These are phyloP conservation scores for Xerocomellus intermedius DNA, from an alignment of 768 basidiomycete genomes.

Conservation along the genomic window DNA sequence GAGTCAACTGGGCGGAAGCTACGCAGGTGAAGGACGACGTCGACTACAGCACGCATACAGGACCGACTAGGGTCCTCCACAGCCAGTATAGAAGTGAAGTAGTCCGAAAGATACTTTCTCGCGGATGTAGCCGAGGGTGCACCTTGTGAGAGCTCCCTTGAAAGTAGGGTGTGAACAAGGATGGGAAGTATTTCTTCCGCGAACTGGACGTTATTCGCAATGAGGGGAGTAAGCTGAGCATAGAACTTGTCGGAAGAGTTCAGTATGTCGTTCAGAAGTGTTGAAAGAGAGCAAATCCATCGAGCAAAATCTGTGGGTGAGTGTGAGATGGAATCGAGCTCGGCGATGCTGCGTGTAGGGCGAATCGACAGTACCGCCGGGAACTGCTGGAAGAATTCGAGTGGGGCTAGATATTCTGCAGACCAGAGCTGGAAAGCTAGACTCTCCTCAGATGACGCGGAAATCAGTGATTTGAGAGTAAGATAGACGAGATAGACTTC, in stretches of 20 bases:
- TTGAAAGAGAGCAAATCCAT: slow-evolving; percentile 65
- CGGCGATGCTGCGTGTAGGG: slow-evolving; percentile 37
- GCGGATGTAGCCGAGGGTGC: background rate
- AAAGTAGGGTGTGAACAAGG: slow-evolving; percentile 69
- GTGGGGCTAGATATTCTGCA: slow-evolving; percentile 41
- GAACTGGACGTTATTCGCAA: slow-evolving; percentile 54
- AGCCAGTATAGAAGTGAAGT: slow-evolving; percentile 27
- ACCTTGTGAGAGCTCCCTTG: slow-evolving; percentile 20
- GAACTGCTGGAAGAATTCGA: slow-evolving; percentile 51
- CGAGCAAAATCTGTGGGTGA: slow-evolving; percentile 47
- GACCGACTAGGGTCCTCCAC: slow-evolving; percentile 38
- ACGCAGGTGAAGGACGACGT: slow-evolving; percentile 78
- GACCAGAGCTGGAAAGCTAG: slow-evolving; percentile 34
- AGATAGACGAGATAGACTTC: slow-evolving; percentile 59
- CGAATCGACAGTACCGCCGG: slow-evolving; percentile 35
- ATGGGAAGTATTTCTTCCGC: slow-evolving; percentile 70
- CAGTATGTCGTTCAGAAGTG: slow-evolving; percentile 58
- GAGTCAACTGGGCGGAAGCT: slow-evolving; percentile 47
- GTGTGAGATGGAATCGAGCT: slow-evolving; percentile 35
- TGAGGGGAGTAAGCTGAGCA: slow-evolving; percentile 59
- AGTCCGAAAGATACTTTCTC: slow-evolving; percentile 22
- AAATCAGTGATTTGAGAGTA: slow-evolving; percentile 60
- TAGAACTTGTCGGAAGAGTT: slow-evolving; percentile 59
- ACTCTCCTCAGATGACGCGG: slow-evolving; percentile 35
- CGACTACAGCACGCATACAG: slow-evolving; percentile 60